Conservation (phyloP, 2,329 filamentous ascomycete genomes). For the Xylaria hypoxylon region DNA sequence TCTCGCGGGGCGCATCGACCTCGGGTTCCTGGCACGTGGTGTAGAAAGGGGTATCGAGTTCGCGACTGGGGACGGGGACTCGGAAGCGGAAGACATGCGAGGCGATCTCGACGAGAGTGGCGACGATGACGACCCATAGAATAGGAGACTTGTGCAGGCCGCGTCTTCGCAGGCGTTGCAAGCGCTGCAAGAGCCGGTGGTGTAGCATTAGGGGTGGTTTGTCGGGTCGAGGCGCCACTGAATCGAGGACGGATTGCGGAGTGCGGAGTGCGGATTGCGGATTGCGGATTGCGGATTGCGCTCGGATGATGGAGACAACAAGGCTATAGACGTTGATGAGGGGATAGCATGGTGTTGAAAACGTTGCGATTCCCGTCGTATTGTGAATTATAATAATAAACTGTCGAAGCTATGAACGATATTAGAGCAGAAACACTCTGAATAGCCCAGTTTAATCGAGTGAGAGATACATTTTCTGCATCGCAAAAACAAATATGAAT, state of each 20-base stretch:
- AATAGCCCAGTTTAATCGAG: no score
- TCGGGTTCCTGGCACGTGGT: slow-evolving; percentile 45
- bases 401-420: no score
- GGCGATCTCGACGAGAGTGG: slow-evolving; percentile 43
- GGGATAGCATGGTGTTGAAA: no score
- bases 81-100: slow-evolving; percentile 42
- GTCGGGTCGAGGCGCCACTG: background rate
- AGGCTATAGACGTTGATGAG: slow-evolving; percentile 1
- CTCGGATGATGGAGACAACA: slow-evolving; percentile 1
- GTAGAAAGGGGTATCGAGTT: slow-evolving; percentile 48
- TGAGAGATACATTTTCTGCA: no score
- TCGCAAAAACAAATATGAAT: no score
- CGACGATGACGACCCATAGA: slow-evolving; percentile 45
- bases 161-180: slow-evolving; percentile 45
- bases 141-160: slow-evolving; percentile 46
- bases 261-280: no score
- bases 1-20: slow-evolving; percentile 52
- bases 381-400: no score
- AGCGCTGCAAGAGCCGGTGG: slow-evolving; percentile 37
- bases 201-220: slow-evolving; percentile 38
- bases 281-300: no score
- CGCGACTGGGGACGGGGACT: slow-evolving; percentile 45
- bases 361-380: no score
- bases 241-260: no score
- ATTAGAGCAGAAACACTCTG: no score